Base-by-base conservation (phyloP, 768 basidiomycete genomes). In the Phlegmacium glaucopus region DNA sequence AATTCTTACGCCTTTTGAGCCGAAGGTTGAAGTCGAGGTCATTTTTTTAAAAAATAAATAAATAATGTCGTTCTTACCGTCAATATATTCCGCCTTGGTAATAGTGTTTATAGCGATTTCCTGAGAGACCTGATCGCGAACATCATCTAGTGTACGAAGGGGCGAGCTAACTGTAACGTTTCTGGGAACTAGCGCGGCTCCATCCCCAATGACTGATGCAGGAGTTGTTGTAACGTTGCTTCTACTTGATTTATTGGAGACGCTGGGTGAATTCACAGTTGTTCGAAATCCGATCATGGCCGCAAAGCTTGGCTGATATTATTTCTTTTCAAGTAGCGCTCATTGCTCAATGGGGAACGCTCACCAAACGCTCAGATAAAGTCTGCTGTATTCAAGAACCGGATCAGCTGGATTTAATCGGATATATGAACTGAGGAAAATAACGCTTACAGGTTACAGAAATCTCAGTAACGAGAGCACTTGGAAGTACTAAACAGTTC, bases 51-150 rank as follows among this genome's bases (percentile, higher is more conserved):
- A n/a, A n/a, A n/a, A 22, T 22, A 3, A 22, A 3, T 22, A 22
- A 22, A 4, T 17, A 39, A 35, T 16, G 39, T 3, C 0, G 9
- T 13, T 37, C 59, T 51, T 63, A 64, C 74, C 79, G 52, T 86
- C 79, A 26, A 77, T 51, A 1, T 54, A 54, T 54, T 76, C 70
- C 2, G 79, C 71, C 48, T 76, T 75, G 29, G 67, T 76, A 49
- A 82, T 69, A 2, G 77, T 69, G 18, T 76, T 74, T 9, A 82
- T 61, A 4, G 82, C 83, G 42, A 85, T 70, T 50, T 77, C 72
- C 35, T 72, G 64, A 0, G 83, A 77, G 12, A 83, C 82, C 53
- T 84, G 79, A 18, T 76, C 70, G 13, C 81, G 76, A 9, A 86
- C 72, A 49, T 77, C 78, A 37, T 77, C 78, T n/a, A 87, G 61